Evolutionary conservation across 23 red algal species (phyloP), one percentile per base, ranked within the genome.

Genomic region (Agarophyton chilense): DNA sequence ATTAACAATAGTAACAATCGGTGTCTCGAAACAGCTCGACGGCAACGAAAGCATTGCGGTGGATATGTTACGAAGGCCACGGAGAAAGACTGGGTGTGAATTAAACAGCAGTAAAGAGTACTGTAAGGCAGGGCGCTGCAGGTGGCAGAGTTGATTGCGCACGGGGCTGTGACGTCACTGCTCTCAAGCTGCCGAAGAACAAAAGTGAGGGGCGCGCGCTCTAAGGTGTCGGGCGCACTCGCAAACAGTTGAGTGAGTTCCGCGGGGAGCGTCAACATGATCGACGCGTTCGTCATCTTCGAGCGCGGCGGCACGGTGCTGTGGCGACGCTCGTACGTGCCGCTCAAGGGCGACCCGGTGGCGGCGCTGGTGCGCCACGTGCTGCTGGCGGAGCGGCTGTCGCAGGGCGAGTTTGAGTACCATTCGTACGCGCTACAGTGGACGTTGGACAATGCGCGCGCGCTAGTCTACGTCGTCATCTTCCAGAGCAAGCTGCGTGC

Each of bases 201-300:
- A n/a, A n/a, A n/a, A n/a, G n/a, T 47, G 12, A 47, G 44, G 44
- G 44, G 44, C 44, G 44, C 44, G 12, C 44, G 44, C 7, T 12
- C 7, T 6, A 6, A 47, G 7, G 44, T 12, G 44, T 6, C 44
- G 44, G 29, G 29, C 32, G 16, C 6, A 8, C 52, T 1, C 56
- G 56, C 24, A 12, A 12, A 6, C 7, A 12, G 7, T 6, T 12
- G 44, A 47, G 7, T 6, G 7, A 47, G 44, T 12, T 6, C 7
- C 44, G 44, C 44, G 44, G 44, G 7, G 44, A 12, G 7, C 4
- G 21, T 14, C 39, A 49, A 1, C 25, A 96, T 96, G 94, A 96
- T 96, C 43, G 94, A 96, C 94, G 77, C 75, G 40, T 96, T 96
- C 52, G 79, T 65, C 76, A 96, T 96, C 52, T 90, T 96, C 70